phyloP scores from a whole-genome alignment of 179 eudicot species.

The Heliamphora pulchella region DNA sequence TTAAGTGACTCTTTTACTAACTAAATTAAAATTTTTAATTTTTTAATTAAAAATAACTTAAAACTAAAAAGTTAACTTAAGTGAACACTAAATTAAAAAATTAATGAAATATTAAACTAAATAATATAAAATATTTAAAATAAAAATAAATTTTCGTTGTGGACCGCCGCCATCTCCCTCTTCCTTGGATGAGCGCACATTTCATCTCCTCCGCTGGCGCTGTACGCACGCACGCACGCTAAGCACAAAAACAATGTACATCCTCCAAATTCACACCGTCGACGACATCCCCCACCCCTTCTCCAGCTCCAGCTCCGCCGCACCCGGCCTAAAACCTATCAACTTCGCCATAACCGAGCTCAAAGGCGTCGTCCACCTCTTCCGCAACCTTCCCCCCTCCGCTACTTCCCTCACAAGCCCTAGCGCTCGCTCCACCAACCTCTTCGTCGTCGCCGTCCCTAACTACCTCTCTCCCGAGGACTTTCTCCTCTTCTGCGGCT shows the following conservation, averaged over 20 bases:
- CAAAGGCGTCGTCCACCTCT: slow-evolving; percentile 61
- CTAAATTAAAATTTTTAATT: no score
- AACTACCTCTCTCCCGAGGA: slow-evolving; percentile 58
- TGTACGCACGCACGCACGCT: no score
- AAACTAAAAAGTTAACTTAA: no score
- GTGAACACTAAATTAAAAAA: no score
- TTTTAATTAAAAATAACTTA: no score
- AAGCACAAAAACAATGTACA: slow-evolving; percentile 34
- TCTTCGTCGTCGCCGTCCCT: slow-evolving; percentile 67
- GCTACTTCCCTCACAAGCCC: slow-evolving; percentile 29
- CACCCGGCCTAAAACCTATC: slow-evolving; percentile 21
- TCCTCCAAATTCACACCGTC: slow-evolving; percentile 56
- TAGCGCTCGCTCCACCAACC: slow-evolving; percentile 35
- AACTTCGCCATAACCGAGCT: slow-evolving; percentile 37
- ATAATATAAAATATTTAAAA: no score
- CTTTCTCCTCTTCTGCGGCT: slow-evolving; percentile 50
- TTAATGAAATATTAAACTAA: no score
- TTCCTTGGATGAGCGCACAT: neutral
- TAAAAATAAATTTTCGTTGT: no score
- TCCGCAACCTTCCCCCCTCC: slow-evolving; percentile 36
- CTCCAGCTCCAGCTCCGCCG: slow-evolving; percentile 22
- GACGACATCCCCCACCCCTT: slow-evolving; percentile 49
- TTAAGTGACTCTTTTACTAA: no score
- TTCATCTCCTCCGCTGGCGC: no score
- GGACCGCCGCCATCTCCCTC: neutral